These are phyloP conservation scores for Ustilago esculenta DNA, from an alignment of 1,284 basidiomycete species.

Conservation along the genomic window DNA sequence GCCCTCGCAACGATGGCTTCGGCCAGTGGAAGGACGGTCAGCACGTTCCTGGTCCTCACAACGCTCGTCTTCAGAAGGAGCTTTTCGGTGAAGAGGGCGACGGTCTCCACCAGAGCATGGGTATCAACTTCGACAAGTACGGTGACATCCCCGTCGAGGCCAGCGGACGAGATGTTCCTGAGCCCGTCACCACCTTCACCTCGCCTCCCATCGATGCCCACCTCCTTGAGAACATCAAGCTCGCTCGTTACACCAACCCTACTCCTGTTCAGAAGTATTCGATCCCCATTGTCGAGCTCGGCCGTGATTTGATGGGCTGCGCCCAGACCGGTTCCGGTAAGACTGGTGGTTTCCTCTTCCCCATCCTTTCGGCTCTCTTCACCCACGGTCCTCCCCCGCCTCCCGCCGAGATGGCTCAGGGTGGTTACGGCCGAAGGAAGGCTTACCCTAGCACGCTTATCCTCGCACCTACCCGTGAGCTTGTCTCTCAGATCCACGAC, in stretches of 20 bases:
- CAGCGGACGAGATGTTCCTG: conserved; percentile 92
- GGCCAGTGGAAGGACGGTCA: conserved; percentile 90
- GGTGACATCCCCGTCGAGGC: conserved; percentile 99
- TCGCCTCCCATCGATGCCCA: conserved; percentile 90
- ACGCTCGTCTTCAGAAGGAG: conserved; percentile 90
- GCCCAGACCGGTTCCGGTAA: conserved; percentile 99
- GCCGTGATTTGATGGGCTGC: conserved; percentile 96
- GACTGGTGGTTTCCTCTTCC: conserved; percentile 98
- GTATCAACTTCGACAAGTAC: conserved; percentile 99
- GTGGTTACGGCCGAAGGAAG: conserved; percentile 79
- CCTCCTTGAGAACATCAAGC: conserved; percentile 92
- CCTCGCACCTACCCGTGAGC: conserved; percentile 95
- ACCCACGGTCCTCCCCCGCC: conserved; percentile 79
- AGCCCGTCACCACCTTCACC: conserved; percentile 87
- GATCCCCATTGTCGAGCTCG: conserved; percentile 92
- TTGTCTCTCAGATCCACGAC: conserved; percentile 98
- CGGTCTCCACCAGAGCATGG: conserved; percentile 78
- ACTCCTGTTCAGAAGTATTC: conserved; percentile 99
- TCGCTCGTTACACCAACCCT: conserved; percentile 90
- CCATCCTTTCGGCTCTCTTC: conserved; percentile 95
- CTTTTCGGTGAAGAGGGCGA: conserved; percentile 91
- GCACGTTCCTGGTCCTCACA: conserved; percentile 82
- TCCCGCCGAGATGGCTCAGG: conserved; percentile 71
- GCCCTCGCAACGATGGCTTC: conserved; percentile 67
- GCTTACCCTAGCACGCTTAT: conserved; percentile 95